A percentile compares a stretch with the other conserved stretches of the same genome.
phyloP scores from a whole-genome alignment of 495 filamentous ascomycete genomes.

The Lepidopterella palustris region DNA sequence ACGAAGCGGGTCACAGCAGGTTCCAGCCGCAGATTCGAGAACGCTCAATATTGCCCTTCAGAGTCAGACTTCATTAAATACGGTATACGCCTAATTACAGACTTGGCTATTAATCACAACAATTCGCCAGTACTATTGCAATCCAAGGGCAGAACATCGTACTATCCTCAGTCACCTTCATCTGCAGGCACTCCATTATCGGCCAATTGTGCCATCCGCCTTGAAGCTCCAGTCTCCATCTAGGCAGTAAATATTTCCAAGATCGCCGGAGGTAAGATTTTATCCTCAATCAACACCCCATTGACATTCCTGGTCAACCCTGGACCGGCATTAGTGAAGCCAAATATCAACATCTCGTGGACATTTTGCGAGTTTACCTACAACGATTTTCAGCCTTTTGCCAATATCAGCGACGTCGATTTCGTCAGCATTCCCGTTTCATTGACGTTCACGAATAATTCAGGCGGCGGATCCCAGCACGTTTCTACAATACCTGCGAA shows the following conservation, averaged over 20 bases:
- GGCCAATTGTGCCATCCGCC: slow-evolving; percentile 53
- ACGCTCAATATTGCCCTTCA: slow-evolving; percentile 54
- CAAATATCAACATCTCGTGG: slow-evolving; percentile 61
- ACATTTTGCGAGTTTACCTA: slow-evolving; percentile 71
- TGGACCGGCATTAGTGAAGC: slow-evolving; percentile 63
- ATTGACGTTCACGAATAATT: slow-evolving; percentile 50
- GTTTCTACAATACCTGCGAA: slow-evolving; percentile 53
- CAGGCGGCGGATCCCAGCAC: slow-evolving; percentile 44
- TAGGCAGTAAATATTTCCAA: slow-evolving; percentile 59
- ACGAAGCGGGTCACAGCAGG: neutral
- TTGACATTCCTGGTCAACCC: slow-evolving; percentile 68
- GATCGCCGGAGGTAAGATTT: slow-evolving; percentile 59
- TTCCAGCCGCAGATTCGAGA: slow-evolving; percentile 12
- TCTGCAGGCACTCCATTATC: slow-evolving; percentile 41
- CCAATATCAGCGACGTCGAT: slow-evolving; percentile 71
- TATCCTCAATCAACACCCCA: slow-evolving; percentile 53
- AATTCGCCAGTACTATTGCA: slow-evolving; percentile 55
- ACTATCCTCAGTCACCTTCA: slow-evolving; percentile 49
- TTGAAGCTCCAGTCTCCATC: slow-evolving; percentile 54
- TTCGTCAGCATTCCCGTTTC: slow-evolving; percentile 63
- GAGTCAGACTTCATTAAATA: slow-evolving; percentile 57
- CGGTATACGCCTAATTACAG: slow-evolving; percentile 68
- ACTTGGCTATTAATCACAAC: slow-evolving; percentile 54
- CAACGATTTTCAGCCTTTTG: slow-evolving; percentile 60
- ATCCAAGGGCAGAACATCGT: slow-evolving; percentile 51